Conservation (phyloP, 257 asterid genomes). For the Solanum habrochaites region DNA sequence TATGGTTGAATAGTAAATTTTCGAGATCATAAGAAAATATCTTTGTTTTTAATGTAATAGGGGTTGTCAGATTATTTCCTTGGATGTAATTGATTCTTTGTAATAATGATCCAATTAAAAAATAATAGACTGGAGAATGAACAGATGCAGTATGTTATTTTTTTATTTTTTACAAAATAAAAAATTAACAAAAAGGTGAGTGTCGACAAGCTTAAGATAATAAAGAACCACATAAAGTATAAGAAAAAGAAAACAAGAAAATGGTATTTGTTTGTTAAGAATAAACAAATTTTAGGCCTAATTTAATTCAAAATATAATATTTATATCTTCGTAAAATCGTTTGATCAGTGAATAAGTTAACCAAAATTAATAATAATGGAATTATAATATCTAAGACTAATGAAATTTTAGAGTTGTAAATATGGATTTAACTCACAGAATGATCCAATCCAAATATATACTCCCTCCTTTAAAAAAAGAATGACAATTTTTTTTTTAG, state of each 20-base stretch:
- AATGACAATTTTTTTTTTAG: no score
- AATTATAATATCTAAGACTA: neutral
- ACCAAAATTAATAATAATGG: no score
- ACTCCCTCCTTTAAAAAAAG: no score
- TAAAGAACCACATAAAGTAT: neutral
- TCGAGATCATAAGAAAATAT: neutral
- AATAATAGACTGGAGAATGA: neutral
- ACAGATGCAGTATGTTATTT: neutral
- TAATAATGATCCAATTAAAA: neutral
- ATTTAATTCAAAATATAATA: no score
- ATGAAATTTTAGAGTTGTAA: neutral
- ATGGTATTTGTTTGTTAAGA: neutral
- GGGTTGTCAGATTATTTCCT: neutral
- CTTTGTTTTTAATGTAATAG: neutral
- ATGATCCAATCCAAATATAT: no score
- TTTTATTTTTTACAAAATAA: neutral
- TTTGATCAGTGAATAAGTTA: no score
- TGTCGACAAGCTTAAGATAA: neutral
- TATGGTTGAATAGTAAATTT: neutral
- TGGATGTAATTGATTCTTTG: neutral
- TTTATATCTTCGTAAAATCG: neutral
- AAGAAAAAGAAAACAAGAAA: neutral
- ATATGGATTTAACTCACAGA: neutral
- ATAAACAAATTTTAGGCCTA: neutral
- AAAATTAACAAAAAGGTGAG: neutral